Conservation (phyloP, 345 rosid genomes). For the Fremontodendron californicum region DNA sequence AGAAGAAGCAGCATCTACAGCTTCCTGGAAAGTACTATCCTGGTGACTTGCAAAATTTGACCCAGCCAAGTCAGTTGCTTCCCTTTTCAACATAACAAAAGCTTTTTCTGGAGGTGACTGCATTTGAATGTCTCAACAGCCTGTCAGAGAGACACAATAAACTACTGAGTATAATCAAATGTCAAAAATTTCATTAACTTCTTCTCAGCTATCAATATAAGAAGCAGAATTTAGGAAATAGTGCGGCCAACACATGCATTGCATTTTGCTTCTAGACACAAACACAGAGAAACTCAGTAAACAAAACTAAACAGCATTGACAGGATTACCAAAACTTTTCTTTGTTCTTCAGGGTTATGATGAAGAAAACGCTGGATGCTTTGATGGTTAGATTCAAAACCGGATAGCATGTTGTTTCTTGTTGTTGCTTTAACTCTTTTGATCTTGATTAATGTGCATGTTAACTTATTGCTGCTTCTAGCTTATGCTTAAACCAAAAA, state of each 20-base stretch:
- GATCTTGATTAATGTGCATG: background rate
- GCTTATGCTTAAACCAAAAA: background rate
- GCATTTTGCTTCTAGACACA: background rate
- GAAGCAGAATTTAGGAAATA: background rate
- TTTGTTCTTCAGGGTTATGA: background rate
- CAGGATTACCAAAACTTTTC: background rate
- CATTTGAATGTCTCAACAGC: conserved; percentile 33
- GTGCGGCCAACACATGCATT: background rate
- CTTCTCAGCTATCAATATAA: background rate
- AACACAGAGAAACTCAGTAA: background rate
- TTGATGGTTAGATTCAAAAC: background rate
- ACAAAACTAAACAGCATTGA: background rate
- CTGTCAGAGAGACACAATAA: background rate
- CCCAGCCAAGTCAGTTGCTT: conserved; percentile 28
- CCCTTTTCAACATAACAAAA: conserved; percentile 31
- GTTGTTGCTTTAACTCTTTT: background rate
- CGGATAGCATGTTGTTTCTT: background rate
- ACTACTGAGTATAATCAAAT: background rate
- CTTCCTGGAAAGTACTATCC: conserved; percentile 22
- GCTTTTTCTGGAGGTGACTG: conserved; percentile 34
- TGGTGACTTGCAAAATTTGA: conserved; percentile 25
- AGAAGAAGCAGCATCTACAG: conserved; percentile 32
- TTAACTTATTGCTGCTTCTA: background rate
- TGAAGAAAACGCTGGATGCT: background rate
- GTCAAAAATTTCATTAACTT: background rate